Evolutionary conservation across 2,329 filamentous ascomycete genomes (phyloP).

Genomic region (Talaromyces sp.): DNA sequence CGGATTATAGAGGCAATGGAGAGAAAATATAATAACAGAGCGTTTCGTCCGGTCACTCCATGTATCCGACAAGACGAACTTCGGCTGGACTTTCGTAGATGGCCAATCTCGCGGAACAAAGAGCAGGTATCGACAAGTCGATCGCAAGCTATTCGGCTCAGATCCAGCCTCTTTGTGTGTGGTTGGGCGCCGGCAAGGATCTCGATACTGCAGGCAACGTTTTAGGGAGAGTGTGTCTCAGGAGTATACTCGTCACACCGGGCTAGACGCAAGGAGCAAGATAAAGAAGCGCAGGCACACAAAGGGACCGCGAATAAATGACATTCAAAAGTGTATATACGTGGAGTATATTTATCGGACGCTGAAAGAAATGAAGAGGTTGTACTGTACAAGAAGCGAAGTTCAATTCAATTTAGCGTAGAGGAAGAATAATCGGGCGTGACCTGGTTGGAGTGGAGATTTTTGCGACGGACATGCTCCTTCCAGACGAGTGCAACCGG

Average conservation of each 20-base stretch:
- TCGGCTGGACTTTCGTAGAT: not conserved
- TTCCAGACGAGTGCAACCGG: not conserved
- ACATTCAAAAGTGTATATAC: not conserved
- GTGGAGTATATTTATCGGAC: not conserved
- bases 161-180: conserved; percentile 3
- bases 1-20: not conserved
- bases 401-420: not conserved
- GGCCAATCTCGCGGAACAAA: not conserved
- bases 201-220: conserved; percentile 3
- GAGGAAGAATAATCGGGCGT: not conserved
- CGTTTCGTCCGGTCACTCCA: conserved; percentile 7
- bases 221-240: not conserved
- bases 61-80: conserved; percentile 6
- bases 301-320: not conserved
- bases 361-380: not conserved
- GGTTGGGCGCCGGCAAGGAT: conserved; percentile 5
- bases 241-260: not conserved
- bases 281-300: not conserved
- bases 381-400: not conserved
- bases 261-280: conserved; percentile 1
- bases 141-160: not conserved
- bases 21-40: not conserved
- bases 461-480: conserved; percentile 1
- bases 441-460: not conserved
- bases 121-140: not conserved